Conservation (phyloP, 768 basidiomycete species). For the Hortiboletus flavorubellus region DNA sequence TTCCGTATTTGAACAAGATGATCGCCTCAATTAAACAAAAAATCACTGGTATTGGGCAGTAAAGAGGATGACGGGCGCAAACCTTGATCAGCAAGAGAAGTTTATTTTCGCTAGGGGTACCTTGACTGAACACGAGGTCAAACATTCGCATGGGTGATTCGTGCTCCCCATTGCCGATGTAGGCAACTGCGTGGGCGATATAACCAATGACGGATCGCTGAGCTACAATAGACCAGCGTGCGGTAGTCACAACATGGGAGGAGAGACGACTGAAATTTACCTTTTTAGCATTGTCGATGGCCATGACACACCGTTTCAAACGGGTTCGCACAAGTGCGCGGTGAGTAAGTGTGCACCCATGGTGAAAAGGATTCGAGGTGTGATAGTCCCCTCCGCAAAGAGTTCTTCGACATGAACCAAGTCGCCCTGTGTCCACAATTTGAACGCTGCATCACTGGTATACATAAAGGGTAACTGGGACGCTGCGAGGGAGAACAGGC, state of each 20-base stretch:
- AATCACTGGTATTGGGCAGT: too few relatives aligned
- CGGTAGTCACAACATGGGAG: neutral
- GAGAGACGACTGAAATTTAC: neutral
- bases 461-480: neutral
- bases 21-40: neutral
- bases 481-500: neutral
- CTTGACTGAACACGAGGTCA: conserved; percentile 2
- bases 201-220: neutral
- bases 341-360: neutral
- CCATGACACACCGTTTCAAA: neutral
- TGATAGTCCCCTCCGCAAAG: too few relatives aligned
- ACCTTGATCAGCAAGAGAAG: conserved; percentile 12
- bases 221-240: neutral
- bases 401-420: neutral
- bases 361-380: neutral
- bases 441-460: neutral
- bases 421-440: neutral
- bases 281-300: conserved; percentile 4
- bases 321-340: neutral
- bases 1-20: neutral
- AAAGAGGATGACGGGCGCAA: neutral
- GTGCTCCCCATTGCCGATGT: too few relatives aligned
- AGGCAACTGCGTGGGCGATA: too few relatives aligned
- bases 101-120: neutral
- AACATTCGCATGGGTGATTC: neutral